A percentile compares a stretch with the other conserved stretches of the same genome.
These are phyloP conservation scores for Danielia reshetovae DNA, from an alignment of 805 yeast genomes.

Conservation along the genomic window DNA sequence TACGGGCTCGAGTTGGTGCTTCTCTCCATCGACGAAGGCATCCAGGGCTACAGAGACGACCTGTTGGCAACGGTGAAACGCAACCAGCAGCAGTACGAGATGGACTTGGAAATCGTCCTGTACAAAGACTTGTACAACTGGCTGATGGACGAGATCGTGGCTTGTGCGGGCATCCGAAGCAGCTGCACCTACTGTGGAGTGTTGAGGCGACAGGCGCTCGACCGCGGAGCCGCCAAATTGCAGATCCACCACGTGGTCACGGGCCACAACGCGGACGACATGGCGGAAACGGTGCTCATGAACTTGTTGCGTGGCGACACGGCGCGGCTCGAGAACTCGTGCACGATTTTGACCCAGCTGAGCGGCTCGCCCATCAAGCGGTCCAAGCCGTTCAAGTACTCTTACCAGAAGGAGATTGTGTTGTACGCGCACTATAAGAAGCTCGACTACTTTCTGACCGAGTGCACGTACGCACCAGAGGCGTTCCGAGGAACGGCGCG, in stretches of 20 bases:
- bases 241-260: slow-evolving; percentile 90
- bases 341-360: slow-evolving; percentile 78
- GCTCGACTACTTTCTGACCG: slow-evolving; percentile 93
- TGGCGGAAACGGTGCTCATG: slow-evolving; percentile 98
- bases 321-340: slow-evolving; percentile 84
- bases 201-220: slow-evolving; percentile 91
- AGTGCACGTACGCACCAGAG: slow-evolving; percentile 97
- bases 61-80: slow-evolving; percentile 95
- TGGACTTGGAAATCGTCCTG: slow-evolving; percentile 77
- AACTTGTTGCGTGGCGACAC: slow-evolving; percentile 94
- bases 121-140: slow-evolving; percentile 89
- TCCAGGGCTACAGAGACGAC: slow-evolving; percentile 94
- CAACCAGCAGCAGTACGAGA: slow-evolving; percentile 78
- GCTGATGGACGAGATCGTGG: slow-evolving; percentile 98
- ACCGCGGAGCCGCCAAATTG: slow-evolving; percentile 87
- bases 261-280: slow-evolving; percentile 98
- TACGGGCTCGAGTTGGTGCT: slow-evolving; percentile 85
- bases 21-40: slow-evolving; percentile 93
- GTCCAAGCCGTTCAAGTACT: slow-evolving; percentile 92
- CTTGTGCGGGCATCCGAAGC: slow-evolving; percentile 88
- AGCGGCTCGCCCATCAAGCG: slow-evolving; percentile 87
- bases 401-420: slow-evolving; percentile 96
- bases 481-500: slow-evolving; percentile 98
- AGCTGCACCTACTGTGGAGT: slow-evolving; percentile 99
- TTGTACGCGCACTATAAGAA: slow-evolving; percentile 95